These are phyloP conservation scores for Quercus lobata DNA, from an alignment of 331 rosid species.

Conservation along the genomic window DNA sequence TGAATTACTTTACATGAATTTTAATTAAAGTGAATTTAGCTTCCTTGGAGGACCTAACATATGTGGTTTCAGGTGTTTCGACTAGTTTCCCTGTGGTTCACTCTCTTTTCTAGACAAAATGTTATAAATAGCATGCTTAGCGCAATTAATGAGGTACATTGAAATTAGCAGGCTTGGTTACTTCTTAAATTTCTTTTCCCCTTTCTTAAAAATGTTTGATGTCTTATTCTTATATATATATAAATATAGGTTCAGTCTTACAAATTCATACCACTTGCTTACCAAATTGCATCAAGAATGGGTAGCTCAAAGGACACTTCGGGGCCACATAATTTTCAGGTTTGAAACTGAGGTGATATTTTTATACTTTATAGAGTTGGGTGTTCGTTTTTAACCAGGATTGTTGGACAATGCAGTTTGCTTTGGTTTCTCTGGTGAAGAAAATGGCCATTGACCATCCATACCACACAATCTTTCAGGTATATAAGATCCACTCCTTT, in stretches of 20 bases:
- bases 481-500: constrained; percentile 23
- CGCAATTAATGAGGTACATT: constrained; percentile 64
- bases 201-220: not conserved
- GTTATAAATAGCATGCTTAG: constrained; percentile 69
- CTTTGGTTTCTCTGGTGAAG: constrained; percentile 85
- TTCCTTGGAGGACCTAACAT: constrained; percentile 22
- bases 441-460: constrained; percentile 96
- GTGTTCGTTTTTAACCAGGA: constrained; percentile 15
- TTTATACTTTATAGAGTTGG: not conserved
- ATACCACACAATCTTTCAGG: constrained; percentile 88
- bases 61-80: constrained; percentile 74
- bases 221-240: constrained; percentile 21
- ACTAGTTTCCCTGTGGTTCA: constrained; percentile 84
- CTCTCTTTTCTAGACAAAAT: constrained; percentile 58
- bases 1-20: not conserved
- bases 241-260: constrained; percentile 77
- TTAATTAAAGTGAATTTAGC: not conserved
- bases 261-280: constrained; percentile 81
- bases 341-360: constrained; percentile 21
- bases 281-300: constrained; percentile 98
- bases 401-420: constrained; percentile 59
- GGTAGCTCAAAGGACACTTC: constrained; percentile 79
- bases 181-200: not conserved
- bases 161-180: not conserved
- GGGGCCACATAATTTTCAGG: constrained; percentile 81